phyloP scores from a whole-genome alignment of 139 green algal genomes.

The Volvox africanus region DNA sequence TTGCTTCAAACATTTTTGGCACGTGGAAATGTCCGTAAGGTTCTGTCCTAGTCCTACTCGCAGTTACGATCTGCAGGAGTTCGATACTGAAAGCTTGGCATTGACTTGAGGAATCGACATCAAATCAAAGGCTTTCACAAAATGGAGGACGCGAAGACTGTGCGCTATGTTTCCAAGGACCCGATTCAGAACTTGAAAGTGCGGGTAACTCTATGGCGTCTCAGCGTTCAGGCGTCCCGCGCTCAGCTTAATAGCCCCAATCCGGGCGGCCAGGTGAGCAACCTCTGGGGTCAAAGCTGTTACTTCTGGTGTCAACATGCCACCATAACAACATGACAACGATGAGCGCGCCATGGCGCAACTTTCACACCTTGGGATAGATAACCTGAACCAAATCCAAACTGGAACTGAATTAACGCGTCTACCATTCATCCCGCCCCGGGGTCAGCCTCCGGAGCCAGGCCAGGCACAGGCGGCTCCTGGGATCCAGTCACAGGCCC shows the following conservation, averaged over 20 bases:
- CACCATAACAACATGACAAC: no score
- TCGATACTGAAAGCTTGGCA: no score
- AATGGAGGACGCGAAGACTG: constrained; percentile 69
- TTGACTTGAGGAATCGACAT: no score
- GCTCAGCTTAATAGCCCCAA: constrained; percentile 7
- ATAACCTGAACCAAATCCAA: no score
- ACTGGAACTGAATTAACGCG: no score
- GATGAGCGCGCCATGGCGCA: no score
- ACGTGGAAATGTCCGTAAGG: no score
- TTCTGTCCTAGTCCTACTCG: no score
- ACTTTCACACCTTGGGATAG: no score
- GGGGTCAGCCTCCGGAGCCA: neutral
- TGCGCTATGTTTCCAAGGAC: constrained; percentile 71
- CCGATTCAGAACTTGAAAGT: constrained; percentile 67
- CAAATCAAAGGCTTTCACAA: neutral
- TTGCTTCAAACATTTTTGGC: no score
- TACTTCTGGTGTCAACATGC: no score
- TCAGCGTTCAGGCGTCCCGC: constrained; percentile 46
- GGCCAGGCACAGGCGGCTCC: neutral
- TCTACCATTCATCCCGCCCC: neutral
- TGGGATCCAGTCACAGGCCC: neutral
- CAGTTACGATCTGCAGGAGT: no score
- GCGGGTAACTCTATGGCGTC: constrained; percentile 48
- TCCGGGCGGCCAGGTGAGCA: neutral
- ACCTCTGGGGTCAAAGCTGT: neutral